Evolutionary conservation across 2,329 filamentous ascomycete genomes (phyloP).

Genomic region (Furcasterigmium sp.): DNA sequence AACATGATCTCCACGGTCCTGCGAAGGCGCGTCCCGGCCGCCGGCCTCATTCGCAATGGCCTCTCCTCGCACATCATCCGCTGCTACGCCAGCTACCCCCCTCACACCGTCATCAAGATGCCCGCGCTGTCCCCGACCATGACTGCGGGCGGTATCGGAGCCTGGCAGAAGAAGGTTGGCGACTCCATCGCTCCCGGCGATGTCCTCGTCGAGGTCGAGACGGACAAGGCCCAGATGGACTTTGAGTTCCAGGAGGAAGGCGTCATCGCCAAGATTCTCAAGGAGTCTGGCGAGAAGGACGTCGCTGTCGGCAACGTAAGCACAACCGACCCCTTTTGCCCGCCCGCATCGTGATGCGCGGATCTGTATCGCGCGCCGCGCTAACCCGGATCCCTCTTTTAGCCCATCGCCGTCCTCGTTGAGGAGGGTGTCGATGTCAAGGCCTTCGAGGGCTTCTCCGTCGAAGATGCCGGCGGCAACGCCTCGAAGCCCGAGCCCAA

Average conservation of each 20-base stretch:
- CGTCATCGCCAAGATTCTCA: slow-evolving; percentile 88
- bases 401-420: slow-evolving; percentile 95
- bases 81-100: slow-evolving; percentile 79
- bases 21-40: slow-evolving; percentile 56
- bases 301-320: slow-evolving; percentile 89
- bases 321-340: neutral
- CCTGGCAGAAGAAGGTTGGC: slow-evolving; percentile 96
- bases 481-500: slow-evolving; percentile 59
- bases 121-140: slow-evolving; percentile 97
- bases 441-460: slow-evolving; percentile 82
- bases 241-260: slow-evolving; percentile 99
- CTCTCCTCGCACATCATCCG: slow-evolving; percentile 52
- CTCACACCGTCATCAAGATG: slow-evolving; percentile 96
- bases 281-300: slow-evolving; percentile 91
- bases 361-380: slow-evolving; percentile 9
- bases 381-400: slow-evolving; percentile 11
- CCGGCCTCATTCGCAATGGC: slow-evolving; percentile 44
- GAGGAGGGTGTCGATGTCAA: slow-evolving; percentile 85
- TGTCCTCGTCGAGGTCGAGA: slow-evolving; percentile 97
- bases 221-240: slow-evolving; percentile 99
- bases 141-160: slow-evolving; percentile 92
- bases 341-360: neutral
- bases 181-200: slow-evolving; percentile 85
- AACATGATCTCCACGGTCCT: slow-evolving; percentile 60
- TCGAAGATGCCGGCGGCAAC: slow-evolving; percentile 87